Conservation (phyloP, 1,284 basidiomycete species). For the Fistulina hepatica region DNA sequence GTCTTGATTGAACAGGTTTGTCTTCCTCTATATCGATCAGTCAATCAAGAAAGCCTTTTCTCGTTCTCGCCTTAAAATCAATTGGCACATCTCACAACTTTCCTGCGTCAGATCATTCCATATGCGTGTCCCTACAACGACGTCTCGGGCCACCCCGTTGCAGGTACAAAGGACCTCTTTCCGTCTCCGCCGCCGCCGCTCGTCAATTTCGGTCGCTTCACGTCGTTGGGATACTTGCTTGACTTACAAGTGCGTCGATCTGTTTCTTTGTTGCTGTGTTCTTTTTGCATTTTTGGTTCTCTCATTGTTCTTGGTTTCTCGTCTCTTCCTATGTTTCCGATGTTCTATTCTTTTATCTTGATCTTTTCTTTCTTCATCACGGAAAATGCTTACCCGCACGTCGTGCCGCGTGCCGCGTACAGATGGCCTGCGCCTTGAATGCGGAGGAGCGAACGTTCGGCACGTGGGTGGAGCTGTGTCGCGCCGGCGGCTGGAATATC, state of each 20-base stretch:
- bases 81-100: background rate
- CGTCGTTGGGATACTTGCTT: conserved; percentile 15
- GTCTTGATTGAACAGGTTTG: conserved; percentile 19
- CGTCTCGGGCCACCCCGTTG: conserved; percentile 6
- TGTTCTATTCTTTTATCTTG: background rate
- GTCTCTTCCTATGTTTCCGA: too few species aligned
- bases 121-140: background rate
- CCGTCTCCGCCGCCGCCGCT: conserved; percentile 16
- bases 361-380: too few species aligned
- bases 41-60: conserved; percentile 1
- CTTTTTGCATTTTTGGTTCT: too few species aligned
- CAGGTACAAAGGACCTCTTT: conserved; percentile 6
- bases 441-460: conserved; percentile 9
- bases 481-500: conserved; percentile 11
- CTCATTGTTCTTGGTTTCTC: too few species aligned
- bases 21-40: conserved; percentile 8
- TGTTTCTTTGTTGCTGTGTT: background rate
- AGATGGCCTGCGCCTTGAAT: conserved; percentile 11
- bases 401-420: too few species aligned
- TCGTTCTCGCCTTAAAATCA: background rate
- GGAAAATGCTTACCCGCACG: too few species aligned
- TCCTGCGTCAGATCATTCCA: conserved; percentile 1
- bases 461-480: conserved; percentile 6
- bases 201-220: conserved; percentile 16
- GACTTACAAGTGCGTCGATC: conserved; percentile 16